A percentile compares a stretch with the other conserved stretches of the same genome.
Evolutionary conservation across 2,329 filamentous ascomycete genomes (phyloP).

Genomic region (Alternaria gansuensis): DNA sequence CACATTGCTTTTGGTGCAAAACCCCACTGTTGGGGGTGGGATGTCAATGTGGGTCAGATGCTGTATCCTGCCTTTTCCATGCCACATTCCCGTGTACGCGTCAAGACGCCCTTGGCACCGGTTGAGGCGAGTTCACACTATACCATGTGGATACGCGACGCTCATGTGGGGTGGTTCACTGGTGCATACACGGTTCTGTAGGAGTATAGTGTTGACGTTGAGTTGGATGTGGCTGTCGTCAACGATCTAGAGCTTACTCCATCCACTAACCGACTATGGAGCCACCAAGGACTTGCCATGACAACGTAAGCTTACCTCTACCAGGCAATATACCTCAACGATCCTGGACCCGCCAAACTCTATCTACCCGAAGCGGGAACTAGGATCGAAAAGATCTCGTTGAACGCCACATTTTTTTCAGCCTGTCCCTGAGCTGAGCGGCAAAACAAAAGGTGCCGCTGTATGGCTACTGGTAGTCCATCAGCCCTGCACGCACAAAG

Average conservation of each 20-base stretch:
- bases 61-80: constrained; percentile 27
- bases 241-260: constrained; percentile 33
- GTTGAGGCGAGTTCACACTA: constrained; percentile 23
- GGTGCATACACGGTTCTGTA: constrained; percentile 26
- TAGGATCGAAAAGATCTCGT: constrained; percentile 46
- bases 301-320: constrained; percentile 21
- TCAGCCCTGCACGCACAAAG: constrained; percentile 9
- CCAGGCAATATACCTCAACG: constrained; percentile 28
- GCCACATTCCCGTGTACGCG: constrained; percentile 26
- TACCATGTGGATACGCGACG: constrained; percentile 30
- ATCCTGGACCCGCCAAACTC: constrained; percentile 38
- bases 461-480: constrained; percentile 11
- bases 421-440: constrained; percentile 12
- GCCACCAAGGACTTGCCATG: constrained; percentile 26
- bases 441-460: constrained; percentile 1
- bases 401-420: constrained; percentile 31
- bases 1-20: constrained; percentile 10
- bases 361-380: constrained; percentile 48
- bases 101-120: constrained; percentile 19
- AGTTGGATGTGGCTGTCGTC: constrained; percentile 36
- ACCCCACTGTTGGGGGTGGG: constrained; percentile 20
- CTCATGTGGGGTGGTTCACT: constrained; percentile 30
- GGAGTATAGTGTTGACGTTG: constrained; percentile 37
- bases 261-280: constrained; percentile 21
- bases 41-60: constrained; percentile 32